Percentiles rank a stretch among this genome's conserved stretches.
phyloP scores from a whole-genome alignment of 495 filamentous ascomycete species.

The Glutinoglossum americanum region DNA sequence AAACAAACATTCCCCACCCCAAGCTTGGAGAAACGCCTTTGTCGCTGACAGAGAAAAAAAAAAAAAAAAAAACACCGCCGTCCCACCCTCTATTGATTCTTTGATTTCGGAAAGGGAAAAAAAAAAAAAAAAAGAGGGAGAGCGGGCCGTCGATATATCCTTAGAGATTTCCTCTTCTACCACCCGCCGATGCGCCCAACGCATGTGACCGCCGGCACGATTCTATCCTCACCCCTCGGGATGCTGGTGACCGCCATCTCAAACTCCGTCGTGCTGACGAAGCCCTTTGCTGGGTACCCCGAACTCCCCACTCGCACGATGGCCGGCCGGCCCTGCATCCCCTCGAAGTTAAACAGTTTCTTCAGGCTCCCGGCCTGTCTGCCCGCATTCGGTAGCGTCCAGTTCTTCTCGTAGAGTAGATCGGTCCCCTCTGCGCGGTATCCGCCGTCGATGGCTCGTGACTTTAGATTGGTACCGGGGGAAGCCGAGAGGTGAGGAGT shows the following conservation, averaged over 20 bases:
- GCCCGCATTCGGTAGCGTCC: neutral
- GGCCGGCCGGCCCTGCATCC: neutral
- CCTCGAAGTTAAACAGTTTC: conserved; percentile 15
- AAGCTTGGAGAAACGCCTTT: too few species aligned
- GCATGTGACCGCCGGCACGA: neutral
- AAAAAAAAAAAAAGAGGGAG: too few species aligned
- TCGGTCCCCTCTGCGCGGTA: neutral
- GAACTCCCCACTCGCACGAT: neutral
- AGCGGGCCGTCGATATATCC: too few species aligned
- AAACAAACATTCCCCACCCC: too few species aligned
- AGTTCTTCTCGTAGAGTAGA: neutral
- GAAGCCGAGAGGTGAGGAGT: conserved; percentile 11
- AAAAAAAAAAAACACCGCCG: too few species aligned
- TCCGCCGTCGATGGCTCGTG: neutral
- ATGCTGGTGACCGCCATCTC: neutral
- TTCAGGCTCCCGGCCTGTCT: neutral
- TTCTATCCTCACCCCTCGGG: neutral
- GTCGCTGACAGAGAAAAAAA: too few species aligned
- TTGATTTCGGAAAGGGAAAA: too few species aligned
- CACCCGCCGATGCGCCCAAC: neutral
- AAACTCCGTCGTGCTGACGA: neutral
- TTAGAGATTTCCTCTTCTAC: too few species aligned
- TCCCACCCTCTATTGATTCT: too few species aligned
- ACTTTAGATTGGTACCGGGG: neutral
- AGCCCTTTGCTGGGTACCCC: neutral